Base-by-base conservation (phyloP, 768 basidiomycete species). In the Postia placenta region DNA sequence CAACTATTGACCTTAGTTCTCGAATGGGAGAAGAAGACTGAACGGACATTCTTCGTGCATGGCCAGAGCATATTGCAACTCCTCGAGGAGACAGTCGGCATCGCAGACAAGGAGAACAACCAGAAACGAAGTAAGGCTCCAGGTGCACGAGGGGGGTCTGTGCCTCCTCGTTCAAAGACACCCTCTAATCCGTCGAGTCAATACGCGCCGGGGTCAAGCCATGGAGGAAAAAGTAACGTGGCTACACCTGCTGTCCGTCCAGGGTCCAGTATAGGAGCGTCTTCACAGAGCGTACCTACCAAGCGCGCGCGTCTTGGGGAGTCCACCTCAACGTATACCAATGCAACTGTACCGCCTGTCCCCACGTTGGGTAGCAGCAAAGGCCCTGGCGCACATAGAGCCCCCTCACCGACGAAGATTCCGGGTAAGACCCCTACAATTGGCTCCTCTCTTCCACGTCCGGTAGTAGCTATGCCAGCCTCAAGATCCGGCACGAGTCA, bases 1-100 rank as follows among this genome's bases (percentile, higher is more conserved):
- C 92, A 97, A 52, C 74, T 99, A 2, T 68, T 95, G 4, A 64
- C 71, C 0, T 74, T 80, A 0, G 81, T 98, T 47, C 89, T 92
- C 2, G 68, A 74, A 15, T 99, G 95, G 95, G 96, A 99, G 66
- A 74, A 82, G 39, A 76, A 80, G 53, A 72, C 83, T 23, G 78
- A 79, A 0, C 75, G 80, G 14, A 74, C 81, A 1, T 97, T 98
- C 76, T 74, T 89, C 45, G 87, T 96, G 2, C 79, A 90, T 49
- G 94, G 93, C 7, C 76, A 85, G 55, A 80, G 85, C 56, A 84
- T 97, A 57, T 65, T 94, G 42, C 83, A 85, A 44, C 69, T 85
- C 44, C 79, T 99, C 33, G 78, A 84, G 71, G 83, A 88, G 55
- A 80, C 75, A 5, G 80, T 83, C 37, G 60, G 63, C 43, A 79